Base-by-base conservation (phyloP, 2,329 filamentous ascomycete genomes). In the Exserohilum rostratum region DNA sequence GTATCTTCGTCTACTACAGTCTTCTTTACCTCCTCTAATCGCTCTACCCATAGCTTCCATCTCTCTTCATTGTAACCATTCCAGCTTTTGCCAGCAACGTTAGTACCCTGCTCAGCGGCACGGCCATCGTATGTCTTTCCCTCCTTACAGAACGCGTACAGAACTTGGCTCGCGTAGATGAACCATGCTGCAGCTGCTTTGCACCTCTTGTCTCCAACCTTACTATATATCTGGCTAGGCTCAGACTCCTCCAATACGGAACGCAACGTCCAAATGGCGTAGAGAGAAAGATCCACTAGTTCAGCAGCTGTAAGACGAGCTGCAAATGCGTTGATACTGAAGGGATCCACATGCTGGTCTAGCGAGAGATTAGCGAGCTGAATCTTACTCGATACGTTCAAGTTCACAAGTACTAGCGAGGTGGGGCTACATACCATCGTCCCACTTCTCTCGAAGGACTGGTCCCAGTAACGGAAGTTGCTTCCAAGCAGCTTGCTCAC, bases 151-250 rank as follows among this genome's bases (percentile, higher is more conserved):
- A 30, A 33, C 20, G 40, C 25, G 17, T 31, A 20, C 27, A 44
- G 11, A 18, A 6, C 15, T 13, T 31, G 30, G 31, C 40, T n/a
- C 27, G 40, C 40, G n/a, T 44, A 44, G 6, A 44, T 31, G 9
- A 44, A 44, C 40, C 40, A 44, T 31, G 40, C 40, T 6, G 40
- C 40, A 31, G 40, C 40, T 18, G 40, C 40, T 44, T 31, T 44
- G 40, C 27, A 44, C 25, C 40, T 15, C n/a, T 44, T 12, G 15
- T 44, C 15, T 31, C 40, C 40, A 44, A 3, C 31, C 20, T 31
- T 31, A 31, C 15, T 31, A 11, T 44, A 31, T 12, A 31, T 44
- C 17, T 31, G 40, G 6, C 6, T 17, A 18, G 40, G 40, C 5
- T 3, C 25, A 5, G 40, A 20, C 27, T 44, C n/a, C n/a, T 44